These are phyloP conservation scores for Recurvomyces mirabilis DNA, from an alignment of 495 filamentous ascomycete species.

Conservation along the genomic window DNA sequence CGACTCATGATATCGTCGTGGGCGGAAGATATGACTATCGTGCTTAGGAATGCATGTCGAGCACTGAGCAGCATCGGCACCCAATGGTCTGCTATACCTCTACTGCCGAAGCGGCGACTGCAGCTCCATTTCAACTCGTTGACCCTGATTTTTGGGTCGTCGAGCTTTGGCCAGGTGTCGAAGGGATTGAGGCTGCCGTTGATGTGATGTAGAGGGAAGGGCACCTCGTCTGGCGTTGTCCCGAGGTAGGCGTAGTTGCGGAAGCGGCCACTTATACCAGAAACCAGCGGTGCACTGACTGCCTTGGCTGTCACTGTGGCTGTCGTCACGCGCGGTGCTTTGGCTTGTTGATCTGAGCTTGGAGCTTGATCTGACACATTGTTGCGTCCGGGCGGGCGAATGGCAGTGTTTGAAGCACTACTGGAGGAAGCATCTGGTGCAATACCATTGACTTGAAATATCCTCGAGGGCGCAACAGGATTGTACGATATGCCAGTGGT, in stretches of 20 bases:
- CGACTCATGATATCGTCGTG: conserved; percentile 25
- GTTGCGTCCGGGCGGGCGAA: too few relatives aligned
- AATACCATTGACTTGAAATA: too few relatives aligned
- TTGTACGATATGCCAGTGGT: neutral
- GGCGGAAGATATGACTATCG: conserved; percentile 26
- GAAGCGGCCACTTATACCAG: conserved; percentile 6
- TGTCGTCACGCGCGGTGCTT: neutral
- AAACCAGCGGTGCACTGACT: neutral
- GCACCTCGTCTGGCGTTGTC: neutral
- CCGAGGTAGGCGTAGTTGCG: conserved; percentile 4
- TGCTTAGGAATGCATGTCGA: conserved; percentile 30
- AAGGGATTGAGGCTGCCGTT: conserved; percentile 5
- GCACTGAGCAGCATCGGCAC: conserved; percentile 25
- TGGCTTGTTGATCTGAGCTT: neutral
- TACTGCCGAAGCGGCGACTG: conserved; percentile 9
- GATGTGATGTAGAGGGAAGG: neutral
- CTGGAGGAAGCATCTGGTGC: too few relatives aligned
- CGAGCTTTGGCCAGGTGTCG: conserved; percentile 3
- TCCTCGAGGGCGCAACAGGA: neutral
- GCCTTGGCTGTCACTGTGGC: neutral
- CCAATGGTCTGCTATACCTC: conserved; percentile 18
- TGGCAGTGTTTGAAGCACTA: too few relatives aligned
- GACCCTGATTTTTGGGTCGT: neutral
- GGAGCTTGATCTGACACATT: too few relatives aligned
- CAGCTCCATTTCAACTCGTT: conserved; percentile 11